Conservation (phyloP, 1,139 yeast genomes). For the Suhomyces bolitotheri region DNA sequence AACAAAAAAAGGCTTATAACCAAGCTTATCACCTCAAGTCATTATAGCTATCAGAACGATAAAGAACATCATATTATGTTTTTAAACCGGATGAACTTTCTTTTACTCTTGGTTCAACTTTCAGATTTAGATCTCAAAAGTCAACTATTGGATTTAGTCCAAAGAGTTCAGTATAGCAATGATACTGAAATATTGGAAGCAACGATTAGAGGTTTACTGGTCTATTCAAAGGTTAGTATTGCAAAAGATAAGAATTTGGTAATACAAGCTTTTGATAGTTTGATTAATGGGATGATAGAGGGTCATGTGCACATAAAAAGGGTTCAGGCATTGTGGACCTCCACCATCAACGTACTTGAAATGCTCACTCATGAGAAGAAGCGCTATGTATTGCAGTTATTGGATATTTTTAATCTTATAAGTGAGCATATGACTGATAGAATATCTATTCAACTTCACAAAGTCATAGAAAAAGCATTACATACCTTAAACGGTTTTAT, state of each 20-base stretch:
- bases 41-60: constrained; percentile 30
- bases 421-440: constrained; percentile 6
- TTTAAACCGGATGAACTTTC: constrained; percentile 40
- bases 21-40: constrained; percentile 42
- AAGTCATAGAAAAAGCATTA: constrained; percentile 3
- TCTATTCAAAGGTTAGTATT: constrained; percentile 24
- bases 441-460: constrained; percentile 7
- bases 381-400: constrained; percentile 7
- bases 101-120: constrained; percentile 35
- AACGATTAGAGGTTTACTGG: constrained; percentile 26
- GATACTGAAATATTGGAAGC: constrained; percentile 30
- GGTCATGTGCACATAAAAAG: constrained; percentile 9
- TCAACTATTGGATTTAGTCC: constrained; percentile 31
- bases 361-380: not conserved
- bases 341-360: constrained; percentile 1
- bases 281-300: constrained; percentile 13
- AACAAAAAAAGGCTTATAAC: constrained; percentile 37
- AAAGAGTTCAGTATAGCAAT: constrained; percentile 23
- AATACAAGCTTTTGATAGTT: constrained; percentile 19
- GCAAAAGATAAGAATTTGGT: constrained; percentile 22
- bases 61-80: constrained; percentile 34
- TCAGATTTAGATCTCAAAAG: constrained; percentile 36
- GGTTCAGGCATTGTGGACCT: constrained; percentile 10
- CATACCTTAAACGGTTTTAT: not conserved
- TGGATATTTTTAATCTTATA: constrained; percentile 10